These are phyloP conservation scores for Fomitopsis pinicola DNA, from an alignment of 1,284 basidiomycete species.

Conservation along the genomic window DNA sequence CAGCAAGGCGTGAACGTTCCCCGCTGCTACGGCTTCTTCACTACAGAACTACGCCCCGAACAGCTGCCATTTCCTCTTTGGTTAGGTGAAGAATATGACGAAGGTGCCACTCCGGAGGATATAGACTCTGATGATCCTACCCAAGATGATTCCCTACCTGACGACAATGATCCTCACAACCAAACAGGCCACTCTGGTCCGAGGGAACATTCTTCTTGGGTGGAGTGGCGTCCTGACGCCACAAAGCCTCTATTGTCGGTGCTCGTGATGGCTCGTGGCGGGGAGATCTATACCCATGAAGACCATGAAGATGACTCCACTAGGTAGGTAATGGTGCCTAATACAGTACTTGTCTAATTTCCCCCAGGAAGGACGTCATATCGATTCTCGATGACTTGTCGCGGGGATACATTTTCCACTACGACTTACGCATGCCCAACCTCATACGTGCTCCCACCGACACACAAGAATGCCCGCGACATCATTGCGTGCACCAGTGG, in stretches of 20 bases:
- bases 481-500: neutral
- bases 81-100: neutral
- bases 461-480: neutral
- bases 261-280: neutral
- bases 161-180: neutral
- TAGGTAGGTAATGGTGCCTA: too few relatives aligned
- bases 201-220: neutral
- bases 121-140: neutral
- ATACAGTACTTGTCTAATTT: neutral
- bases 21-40: neutral
- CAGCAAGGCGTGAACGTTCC: neutral
- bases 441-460: neutral
- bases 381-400: neutral
- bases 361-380: neutral
- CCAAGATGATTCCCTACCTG: neutral
- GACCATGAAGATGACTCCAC: neutral
- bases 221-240: neutral
- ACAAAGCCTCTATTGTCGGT: neutral
- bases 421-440: neutral
- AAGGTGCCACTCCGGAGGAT: neutral
- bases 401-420: neutral
- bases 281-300: neutral
- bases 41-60: neutral
- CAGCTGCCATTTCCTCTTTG: neutral
- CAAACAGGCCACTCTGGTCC: neutral